These are phyloP conservation scores for Aurantiochytrium sp. DNA, from an alignment of 108 stramenopile species.

Conservation along the genomic window DNA sequence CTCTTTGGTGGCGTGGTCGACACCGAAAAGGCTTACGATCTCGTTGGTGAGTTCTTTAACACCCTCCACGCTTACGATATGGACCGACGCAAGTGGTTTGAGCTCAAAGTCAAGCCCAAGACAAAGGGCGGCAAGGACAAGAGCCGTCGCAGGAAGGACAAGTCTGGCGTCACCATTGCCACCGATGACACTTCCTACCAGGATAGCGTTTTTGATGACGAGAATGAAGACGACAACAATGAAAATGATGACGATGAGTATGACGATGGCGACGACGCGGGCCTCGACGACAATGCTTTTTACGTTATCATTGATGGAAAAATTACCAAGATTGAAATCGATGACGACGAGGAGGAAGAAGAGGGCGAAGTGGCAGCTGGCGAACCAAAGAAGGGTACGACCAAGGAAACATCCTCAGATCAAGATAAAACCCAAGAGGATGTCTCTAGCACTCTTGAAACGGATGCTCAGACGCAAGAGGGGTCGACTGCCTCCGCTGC, in stretches of 20 bases:
- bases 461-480: too few relatives aligned
- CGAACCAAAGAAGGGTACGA: too few relatives aligned
- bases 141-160: background rate
- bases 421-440: too few relatives aligned
- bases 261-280: background rate
- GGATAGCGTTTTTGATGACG: conserved; percentile 19
- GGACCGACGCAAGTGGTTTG: conserved; percentile 40
- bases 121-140: background rate
- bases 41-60: conserved; percentile 40
- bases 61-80: conserved; percentile 49
- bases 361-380: background rate
- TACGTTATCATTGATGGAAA: conserved; percentile 14
- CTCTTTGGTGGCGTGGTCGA: conserved; percentile 48
- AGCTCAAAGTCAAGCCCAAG: conserved; percentile 3
- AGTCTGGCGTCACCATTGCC: background rate
- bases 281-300: conserved; percentile 11
- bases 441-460: too few relatives aligned
- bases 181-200: background rate
- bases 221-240: background rate
- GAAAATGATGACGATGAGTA: conserved; percentile 27
- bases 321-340: background rate
- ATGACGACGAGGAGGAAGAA: background rate
- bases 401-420: background rate
- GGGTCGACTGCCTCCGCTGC: too few relatives aligned
- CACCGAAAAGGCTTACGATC: conserved; percentile 24